Percentiles rank a stretch among this genome's conserved stretches.
Conservation (phyloP, 176 grass and related monocot species). For the Oryza brachyantha region DNA sequence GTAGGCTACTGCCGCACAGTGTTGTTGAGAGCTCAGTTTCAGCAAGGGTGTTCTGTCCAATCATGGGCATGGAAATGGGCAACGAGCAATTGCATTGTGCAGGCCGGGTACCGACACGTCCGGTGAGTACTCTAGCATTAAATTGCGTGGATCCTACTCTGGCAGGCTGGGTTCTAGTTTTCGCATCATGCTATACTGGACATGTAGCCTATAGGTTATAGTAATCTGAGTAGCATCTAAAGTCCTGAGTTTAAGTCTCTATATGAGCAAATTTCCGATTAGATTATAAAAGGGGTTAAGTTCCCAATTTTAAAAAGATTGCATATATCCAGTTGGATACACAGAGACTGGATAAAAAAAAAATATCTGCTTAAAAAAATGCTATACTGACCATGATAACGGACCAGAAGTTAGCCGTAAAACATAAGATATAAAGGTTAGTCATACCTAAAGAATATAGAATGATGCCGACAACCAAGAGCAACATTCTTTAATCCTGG, state of each 20-base stretch:
- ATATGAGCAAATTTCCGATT: too few relatives aligned
- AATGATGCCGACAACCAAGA: neutral
- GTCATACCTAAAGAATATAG: neutral
- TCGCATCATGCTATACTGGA: neutral
- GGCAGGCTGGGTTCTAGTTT: neutral
- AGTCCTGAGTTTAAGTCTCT: too few relatives aligned
- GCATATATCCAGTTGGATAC: too few relatives aligned
- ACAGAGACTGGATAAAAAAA: too few relatives aligned
- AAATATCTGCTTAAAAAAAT: too few relatives aligned
- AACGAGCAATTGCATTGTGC: neutral
- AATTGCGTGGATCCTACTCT: neutral
- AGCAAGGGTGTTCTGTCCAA: neutral
- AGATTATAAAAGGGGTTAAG: too few relatives aligned
- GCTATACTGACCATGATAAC: neutral
- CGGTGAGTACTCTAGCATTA: neutral
- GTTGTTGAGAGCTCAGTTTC: constrained; percentile 23
- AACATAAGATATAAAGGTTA: neutral
- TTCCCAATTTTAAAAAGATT: too few relatives aligned
- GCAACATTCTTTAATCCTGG: neutral
- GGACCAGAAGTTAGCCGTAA: neutral
- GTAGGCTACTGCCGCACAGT: neutral
- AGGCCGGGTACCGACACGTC: constrained; percentile 10
- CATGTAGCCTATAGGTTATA: too few relatives aligned
- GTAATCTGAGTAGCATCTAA: too few relatives aligned
- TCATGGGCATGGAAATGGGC: constrained; percentile 10